phyloP scores from a whole-genome alignment of 192 early-diverging fungal species.

The Coemansia sp. region DNA sequence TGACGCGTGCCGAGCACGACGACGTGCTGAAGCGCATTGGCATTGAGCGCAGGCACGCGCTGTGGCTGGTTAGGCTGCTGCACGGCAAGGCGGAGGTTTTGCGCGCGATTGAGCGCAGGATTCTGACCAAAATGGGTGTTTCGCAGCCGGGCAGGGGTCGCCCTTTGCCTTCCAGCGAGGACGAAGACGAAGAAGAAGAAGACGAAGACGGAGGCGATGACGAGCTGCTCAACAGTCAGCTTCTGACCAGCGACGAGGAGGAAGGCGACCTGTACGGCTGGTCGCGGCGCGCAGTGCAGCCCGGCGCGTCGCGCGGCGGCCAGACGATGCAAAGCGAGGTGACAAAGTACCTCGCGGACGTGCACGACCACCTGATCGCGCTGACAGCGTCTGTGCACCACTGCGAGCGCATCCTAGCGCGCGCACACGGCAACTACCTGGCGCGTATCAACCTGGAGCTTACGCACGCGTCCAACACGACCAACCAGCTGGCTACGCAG shows the following conservation, averaged over 20 bases:
- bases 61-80: conserved; percentile 66
- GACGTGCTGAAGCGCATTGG: conserved; percentile 77
- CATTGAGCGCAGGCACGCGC: conserved; percentile 67
- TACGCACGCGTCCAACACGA: conserved; percentile 58
- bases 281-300: conserved; percentile 13
- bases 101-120: conserved; percentile 60
- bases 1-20: conserved; percentile 80
- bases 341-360: conserved; percentile 30
- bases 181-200: neutral
- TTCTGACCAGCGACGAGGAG: conserved; percentile 52
- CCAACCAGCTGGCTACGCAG: conserved; percentile 45
- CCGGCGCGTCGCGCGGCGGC: neutral
- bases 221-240: conserved; percentile 33
- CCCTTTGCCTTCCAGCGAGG: too few species aligned
- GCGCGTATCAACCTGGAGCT: conserved; percentile 84
- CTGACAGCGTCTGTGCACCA: conserved; percentile 77
- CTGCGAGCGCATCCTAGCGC: conserved; percentile 75
- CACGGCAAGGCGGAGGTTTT: conserved; percentile 75
- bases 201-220: neutral
- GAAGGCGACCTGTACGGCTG: conserved; percentile 43
- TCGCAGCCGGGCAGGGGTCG: too few species aligned
- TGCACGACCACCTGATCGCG: conserved; percentile 70
- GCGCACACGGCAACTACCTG: conserved; percentile 81
- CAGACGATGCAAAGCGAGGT: conserved; percentile 15
- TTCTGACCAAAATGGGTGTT: conserved; percentile 16